Evolutionary conservation across 176 grass and related monocot species (phyloP).

Genomic region (Paspalum vaginatum): DNA sequence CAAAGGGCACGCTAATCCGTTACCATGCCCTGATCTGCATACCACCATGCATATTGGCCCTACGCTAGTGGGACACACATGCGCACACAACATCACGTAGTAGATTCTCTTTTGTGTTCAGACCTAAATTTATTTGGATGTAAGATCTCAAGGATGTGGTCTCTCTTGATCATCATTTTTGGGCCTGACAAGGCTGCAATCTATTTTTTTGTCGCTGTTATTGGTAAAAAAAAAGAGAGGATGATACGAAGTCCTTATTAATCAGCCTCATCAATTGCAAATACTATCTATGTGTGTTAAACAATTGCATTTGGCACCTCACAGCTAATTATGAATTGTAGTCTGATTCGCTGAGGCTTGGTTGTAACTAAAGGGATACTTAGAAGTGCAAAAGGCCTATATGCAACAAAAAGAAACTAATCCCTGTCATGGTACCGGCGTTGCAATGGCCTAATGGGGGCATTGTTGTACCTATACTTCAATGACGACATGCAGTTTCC

Average conservation of each 20-base stretch:
- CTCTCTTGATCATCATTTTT: background rate
- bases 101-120: background rate
- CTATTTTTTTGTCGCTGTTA: background rate
- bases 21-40: background rate
- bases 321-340: background rate
- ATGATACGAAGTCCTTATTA: background rate
- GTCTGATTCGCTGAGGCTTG: background rate
- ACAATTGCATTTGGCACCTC: background rate
- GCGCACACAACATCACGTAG: background rate
- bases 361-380: no score
- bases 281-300: background rate
- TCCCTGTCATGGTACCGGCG: no score
- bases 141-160: background rate
- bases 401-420: no score
- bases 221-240: background rate
- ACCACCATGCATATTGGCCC: background rate
- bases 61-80: background rate
- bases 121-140: slow-evolving; percentile 4
- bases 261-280: background rate
- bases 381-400: no score
- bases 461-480: no score
- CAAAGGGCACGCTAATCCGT: no score
- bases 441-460: no score
- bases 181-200: background rate
- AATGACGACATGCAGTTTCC: no score